Evolutionary conservation across 139 green algal genomes (phyloP).

Genomic region (Dunaliella primolecta): DNA sequence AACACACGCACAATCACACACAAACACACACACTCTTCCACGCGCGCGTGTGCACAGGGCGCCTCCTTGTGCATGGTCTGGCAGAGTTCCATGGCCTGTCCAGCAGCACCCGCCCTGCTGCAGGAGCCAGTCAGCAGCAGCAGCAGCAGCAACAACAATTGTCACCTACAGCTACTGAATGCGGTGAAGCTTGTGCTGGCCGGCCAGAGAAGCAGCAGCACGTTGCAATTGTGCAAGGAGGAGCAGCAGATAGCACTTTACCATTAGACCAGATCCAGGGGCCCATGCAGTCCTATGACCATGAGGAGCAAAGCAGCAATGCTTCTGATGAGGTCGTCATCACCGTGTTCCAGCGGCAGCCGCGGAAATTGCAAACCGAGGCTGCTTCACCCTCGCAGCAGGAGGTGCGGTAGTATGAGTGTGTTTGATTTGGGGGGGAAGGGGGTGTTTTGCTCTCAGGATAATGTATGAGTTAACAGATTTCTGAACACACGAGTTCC

Average conservation of each 20-base stretch:
- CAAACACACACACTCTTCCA: background rate
- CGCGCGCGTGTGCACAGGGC: background rate
- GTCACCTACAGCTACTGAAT: background rate
- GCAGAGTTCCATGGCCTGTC: slow-evolving; percentile 48
- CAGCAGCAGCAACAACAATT: background rate
- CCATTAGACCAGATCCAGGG: background rate
- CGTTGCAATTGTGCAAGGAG: too few relatives aligned
- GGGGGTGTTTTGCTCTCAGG: too few relatives aligned
- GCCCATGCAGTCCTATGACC: background rate
- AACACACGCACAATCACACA: background rate
- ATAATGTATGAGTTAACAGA: background rate
- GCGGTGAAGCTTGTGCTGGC: background rate
- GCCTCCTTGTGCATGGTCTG: slow-evolving; percentile 49
- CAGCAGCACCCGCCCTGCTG: slow-evolving; percentile 3
- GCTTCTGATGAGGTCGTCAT: background rate
- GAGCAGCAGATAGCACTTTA: slow-evolving; percentile 2
- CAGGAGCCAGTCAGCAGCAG: background rate
- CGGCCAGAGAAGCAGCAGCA: background rate
- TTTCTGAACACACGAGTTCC: background rate
- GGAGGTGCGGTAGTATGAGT: background rate
- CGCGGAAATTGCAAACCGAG: background rate
- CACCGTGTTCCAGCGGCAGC: background rate
- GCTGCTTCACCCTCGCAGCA: too few relatives aligned
- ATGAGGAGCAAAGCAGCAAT: background rate
- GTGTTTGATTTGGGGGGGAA: background rate